Base-by-base conservation (phyloP, 2,329 filamentous ascomycete species). In the Cladophialophora bantiana region DNA sequence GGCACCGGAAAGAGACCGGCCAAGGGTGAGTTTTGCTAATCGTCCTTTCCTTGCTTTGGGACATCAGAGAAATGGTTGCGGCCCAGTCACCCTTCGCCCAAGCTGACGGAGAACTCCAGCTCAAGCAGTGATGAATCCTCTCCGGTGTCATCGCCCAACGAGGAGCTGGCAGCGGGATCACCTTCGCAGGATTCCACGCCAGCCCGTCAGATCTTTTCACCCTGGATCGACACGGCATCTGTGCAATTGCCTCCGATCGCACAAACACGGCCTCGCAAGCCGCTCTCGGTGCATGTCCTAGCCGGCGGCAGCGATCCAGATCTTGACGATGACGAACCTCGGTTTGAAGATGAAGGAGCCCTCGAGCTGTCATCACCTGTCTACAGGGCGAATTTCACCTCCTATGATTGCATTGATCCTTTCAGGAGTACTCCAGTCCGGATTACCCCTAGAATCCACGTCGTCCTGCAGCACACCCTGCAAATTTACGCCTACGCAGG, bases 401-500 rank as follows among this genome's bases (percentile, higher is more conserved):
- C 62, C 31, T 66, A 71, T 50, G 67, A 68, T 36, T 65, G 67
- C 42, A 64, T 71, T n/a, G 69, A 71, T 61, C 67, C 69, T 9
- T 71, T 71, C 34, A 52, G 59, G n/a, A 62, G 36, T 35, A 66
- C 64, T 12, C 64, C 64, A 2, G 42, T 71, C 36, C 64, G 59
- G 20, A 60, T 71, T 36, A 69, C 69, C 4, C 56, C 54, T 40
- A 50, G 65, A 34, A 67, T 71, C n/a, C 69, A 71, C 45, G 50
- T 38, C 13, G 65, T 71, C 9, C 59, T 71, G 34, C 67, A 71
- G 45, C 58, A 68, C 40, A 54, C 57, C 20, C 52, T 71, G 13
- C 64, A 58, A 32, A 66, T 71, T 13, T 71, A 71, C 34, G 20
- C 67, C 12, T 71, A 67, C 40, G 61, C 69, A 1, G 69, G 69